These are phyloP conservation scores for Leccinum ochraceum DNA, from an alignment of 768 basidiomycete species.

Conservation along the genomic window DNA sequence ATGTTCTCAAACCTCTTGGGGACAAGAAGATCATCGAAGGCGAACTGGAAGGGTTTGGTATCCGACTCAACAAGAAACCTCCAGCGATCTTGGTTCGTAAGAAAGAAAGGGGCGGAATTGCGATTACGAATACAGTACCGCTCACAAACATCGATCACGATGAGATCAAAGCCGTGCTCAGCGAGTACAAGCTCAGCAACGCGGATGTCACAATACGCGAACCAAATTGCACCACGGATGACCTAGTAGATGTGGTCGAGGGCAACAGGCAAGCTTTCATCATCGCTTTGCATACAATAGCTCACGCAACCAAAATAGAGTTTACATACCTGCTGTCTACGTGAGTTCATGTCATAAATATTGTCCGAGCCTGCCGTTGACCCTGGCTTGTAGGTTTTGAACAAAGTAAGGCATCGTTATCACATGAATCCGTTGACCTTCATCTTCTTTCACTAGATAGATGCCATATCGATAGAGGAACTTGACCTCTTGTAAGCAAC, in stretches of 20 bases:
- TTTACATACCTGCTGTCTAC: constrained; percentile 92
- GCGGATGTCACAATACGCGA: constrained; percentile 92
- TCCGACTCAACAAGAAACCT: constrained; percentile 92
- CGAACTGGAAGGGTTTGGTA: constrained; percentile 98
- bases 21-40: constrained; percentile 90
- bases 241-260: constrained; percentile 96
- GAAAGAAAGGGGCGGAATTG: constrained; percentile 89
- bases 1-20: constrained; percentile 95
- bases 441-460: constrained; percentile 57
- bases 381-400: constrained; percentile 56
- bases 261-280: constrained; percentile 67
- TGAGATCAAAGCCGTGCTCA: constrained; percentile 92
- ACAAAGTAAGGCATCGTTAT: constrained; percentile 59
- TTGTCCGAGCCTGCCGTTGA: neutral
- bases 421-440: neutral
- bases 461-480: constrained; percentile 98
- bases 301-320: constrained; percentile 44
- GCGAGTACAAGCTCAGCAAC: constrained; percentile 90
- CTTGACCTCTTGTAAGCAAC: constrained; percentile 76
- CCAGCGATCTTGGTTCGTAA: constrained; percentile 81
- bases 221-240: constrained; percentile 89
- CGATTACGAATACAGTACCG: constrained; percentile 96
- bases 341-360: constrained; percentile 43
- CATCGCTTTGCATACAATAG: neutral
- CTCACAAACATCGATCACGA: constrained; percentile 94